A percentile compares a stretch with the other conserved stretches of the same genome.
Evolutionary conservation across 1,284 basidiomycete species (phyloP).

Genomic region (Fomitopsis palustris): DNA sequence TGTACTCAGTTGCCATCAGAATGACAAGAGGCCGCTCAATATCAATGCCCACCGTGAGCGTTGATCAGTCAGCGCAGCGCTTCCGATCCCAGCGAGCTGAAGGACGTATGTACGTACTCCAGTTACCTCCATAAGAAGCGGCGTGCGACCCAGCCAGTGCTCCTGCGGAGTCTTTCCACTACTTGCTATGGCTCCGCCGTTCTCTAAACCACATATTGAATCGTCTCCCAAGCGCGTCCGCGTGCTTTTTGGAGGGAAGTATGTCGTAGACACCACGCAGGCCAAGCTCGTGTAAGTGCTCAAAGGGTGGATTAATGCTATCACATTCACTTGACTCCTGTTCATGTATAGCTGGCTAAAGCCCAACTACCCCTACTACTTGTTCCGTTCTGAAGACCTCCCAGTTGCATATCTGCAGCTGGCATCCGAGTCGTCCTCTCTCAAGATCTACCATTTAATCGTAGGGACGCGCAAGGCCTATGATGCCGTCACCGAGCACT

Average conservation of each 20-base stretch:
- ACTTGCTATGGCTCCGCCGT: conserved; percentile 16
- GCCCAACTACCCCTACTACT: conserved; percentile 51
- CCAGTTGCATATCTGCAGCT: conserved; percentile 35
- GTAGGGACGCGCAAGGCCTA: conserved; percentile 4
- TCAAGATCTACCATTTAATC: conserved; percentile 4
- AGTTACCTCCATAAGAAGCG: too few relatives aligned
- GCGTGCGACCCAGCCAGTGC: too few relatives aligned
- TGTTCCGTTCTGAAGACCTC: conserved; percentile 45
- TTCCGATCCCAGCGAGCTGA: background rate
- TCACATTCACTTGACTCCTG: too few relatives aligned
- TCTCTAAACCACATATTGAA: conserved; percentile 26
- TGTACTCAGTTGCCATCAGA: too few relatives aligned
- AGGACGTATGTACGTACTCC: background rate
- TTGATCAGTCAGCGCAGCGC: background rate
- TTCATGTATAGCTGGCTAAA: conserved; percentile 48
- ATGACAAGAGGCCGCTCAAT: too few relatives aligned
- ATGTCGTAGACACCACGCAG: conserved; percentile 49
- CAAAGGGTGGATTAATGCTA: too few relatives aligned
- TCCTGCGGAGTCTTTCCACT: too few relatives aligned
- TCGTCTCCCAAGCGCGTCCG: conserved; percentile 43
- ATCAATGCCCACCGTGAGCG: too few relatives aligned
- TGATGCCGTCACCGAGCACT: conserved; percentile 26
- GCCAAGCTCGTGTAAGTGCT: conserved; percentile 54
- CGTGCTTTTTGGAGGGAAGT: conserved; percentile 47
- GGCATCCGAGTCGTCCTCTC: background rate